Percentiles rank a stretch among this genome's conserved stretches.
Conservation (phyloP, 306 rosid species). For the Carpinus viminea region DNA sequence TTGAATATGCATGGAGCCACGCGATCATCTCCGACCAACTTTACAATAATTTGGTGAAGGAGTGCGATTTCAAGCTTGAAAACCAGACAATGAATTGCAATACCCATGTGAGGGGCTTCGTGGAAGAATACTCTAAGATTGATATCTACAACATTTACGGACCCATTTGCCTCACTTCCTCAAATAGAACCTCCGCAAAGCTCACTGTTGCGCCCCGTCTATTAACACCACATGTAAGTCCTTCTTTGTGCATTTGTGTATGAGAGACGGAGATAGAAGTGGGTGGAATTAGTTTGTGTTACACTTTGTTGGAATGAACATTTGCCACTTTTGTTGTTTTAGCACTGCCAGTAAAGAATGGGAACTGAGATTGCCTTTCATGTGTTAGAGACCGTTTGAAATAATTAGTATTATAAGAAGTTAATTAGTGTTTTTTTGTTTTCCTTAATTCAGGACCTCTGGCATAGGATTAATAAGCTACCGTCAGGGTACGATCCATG, state of each 20-base stretch:
- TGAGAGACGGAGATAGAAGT: neutral
- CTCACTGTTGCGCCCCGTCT: conserved; percentile 39
- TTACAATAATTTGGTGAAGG: conserved; percentile 21
- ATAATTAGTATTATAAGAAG: no score
- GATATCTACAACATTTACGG: conserved; percentile 58
- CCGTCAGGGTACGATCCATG: conserved; percentile 72
- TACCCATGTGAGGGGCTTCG: conserved; percentile 2
- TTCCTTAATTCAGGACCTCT: conserved; percentile 39
- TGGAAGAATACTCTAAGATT: conserved; percentile 37
- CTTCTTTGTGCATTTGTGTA: neutral
- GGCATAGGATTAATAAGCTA: conserved; percentile 34
- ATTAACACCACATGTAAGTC: conserved; percentile 50
- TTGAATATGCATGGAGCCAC: conserved; percentile 68
- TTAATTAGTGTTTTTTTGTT: neutral
- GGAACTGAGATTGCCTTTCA: no score
- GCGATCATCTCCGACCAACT: conserved; percentile 55
- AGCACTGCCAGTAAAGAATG: no score
- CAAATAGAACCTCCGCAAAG: neutral
- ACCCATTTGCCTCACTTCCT: conserved; percentile 38
- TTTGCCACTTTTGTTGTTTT: no score
- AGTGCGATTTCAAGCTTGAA: conserved; percentile 27
- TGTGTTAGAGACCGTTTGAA: no score
- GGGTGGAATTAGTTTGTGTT: neutral
- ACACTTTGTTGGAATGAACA: no score
- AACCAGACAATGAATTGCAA: conserved; percentile 38